Conservation (phyloP, 345 rosid genomes). For the Melaleuca quinquenervia region DNA sequence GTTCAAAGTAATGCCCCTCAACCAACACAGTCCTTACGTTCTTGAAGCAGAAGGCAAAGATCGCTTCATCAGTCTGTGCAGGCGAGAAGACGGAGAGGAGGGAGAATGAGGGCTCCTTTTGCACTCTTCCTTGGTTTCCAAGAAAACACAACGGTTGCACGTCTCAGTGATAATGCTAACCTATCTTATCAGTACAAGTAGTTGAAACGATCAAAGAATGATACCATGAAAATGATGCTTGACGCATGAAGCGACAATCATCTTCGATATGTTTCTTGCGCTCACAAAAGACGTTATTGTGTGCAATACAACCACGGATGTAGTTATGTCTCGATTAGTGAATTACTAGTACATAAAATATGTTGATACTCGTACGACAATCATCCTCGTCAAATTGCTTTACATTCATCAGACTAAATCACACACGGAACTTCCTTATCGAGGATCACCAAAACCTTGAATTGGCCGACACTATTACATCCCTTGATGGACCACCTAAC, state of each 20-base stretch:
- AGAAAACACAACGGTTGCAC: rapidly evolving
- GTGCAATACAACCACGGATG: neutral
- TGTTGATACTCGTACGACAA: neutral
- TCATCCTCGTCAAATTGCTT: neutral
- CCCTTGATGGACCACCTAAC: neutral
- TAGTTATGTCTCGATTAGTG: no score
- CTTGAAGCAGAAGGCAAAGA: neutral
- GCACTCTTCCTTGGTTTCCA: neutral
- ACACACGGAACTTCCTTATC: neutral
- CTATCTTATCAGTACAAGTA: neutral
- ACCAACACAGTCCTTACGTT: neutral
- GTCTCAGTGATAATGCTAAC: neutral
- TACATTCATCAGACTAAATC: neutral
- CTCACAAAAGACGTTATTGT: neutral
- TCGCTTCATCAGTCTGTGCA: neutral
- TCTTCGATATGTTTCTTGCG: neutral
- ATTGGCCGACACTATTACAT: neutral
- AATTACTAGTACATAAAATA: neutral
- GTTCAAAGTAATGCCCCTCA: neutral
- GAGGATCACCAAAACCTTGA: neutral
- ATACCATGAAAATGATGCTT: neutral
- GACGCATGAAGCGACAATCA: neutral
- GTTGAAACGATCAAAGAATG: neutral
- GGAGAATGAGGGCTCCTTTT: neutral
- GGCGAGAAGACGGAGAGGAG: neutral